These are phyloP conservation scores for Gyromitra esculenta DNA, from an alignment of 2,329 filamentous ascomycete genomes.

Conservation along the genomic window DNA sequence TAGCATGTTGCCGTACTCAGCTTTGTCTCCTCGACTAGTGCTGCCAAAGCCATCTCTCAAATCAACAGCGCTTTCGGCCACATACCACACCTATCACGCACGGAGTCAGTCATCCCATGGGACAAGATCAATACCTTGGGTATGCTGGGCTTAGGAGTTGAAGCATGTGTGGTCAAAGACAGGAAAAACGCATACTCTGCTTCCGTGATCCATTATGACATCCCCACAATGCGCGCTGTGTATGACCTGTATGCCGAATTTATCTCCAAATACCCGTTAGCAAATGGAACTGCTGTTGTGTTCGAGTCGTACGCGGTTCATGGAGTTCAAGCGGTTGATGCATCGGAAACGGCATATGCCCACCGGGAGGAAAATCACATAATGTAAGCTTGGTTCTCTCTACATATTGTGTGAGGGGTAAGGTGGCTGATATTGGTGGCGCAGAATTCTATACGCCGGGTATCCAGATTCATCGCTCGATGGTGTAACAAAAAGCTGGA, in stretches of 20 bases:
- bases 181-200: conserved; percentile 56
- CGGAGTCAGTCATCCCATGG: conserved; percentile 22
- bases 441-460: conserved; percentile 55
- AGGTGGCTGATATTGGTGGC: conserved; percentile 48
- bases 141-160: background rate
- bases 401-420: conserved; percentile 58
- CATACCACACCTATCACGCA: conserved; percentile 29
- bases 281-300: conserved; percentile 57
- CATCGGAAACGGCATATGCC: conserved; percentile 54
- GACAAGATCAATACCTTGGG: background rate
- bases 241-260: conserved; percentile 61
- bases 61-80: conserved; percentile 25
- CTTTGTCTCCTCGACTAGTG: conserved; percentile 11
- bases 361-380: conserved; percentile 34
- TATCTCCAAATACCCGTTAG: conserved; percentile 58
- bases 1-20: conserved; percentile 27
- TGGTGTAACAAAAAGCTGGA: conserved; percentile 63
- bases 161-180: background rate
- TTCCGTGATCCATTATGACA: conserved; percentile 58
- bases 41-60: background rate
- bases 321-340: conserved; percentile 53
- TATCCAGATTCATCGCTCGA: conserved; percentile 59
- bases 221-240: conserved; percentile 59
- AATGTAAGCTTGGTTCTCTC: conserved; percentile 33
- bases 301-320: conserved; percentile 55